Base-by-base conservation (phyloP, 148 eudicot species). In the Pouteria glomerata region DNA sequence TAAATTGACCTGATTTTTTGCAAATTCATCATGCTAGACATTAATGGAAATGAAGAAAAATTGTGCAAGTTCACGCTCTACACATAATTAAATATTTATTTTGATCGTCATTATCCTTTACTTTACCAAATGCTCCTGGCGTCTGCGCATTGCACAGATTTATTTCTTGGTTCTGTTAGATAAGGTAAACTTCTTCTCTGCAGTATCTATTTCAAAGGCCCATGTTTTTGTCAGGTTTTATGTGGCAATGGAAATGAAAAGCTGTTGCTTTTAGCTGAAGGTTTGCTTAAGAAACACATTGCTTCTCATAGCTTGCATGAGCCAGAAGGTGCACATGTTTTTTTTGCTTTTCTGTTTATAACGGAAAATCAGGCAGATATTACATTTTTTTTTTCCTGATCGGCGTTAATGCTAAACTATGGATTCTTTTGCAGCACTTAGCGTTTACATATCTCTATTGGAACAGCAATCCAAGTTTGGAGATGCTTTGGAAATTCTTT, bases 231-330 rank as follows among this genome's bases (percentile, higher is more conserved):
- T 79, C 69, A 91, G 97, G 97, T 89, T 63, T 82, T 81, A 58
- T 89, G 85, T 80, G 93, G 97, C 60, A 81, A 85, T 58, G 97
- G 93, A 26, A 96, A 84, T 72, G 86, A 85, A 35, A 95, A 91
- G 76, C 75, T 95, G 76, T 81, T 91, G 45, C 86, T 77, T 13
- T 77, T 95, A 77, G 98, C 98, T 63, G 98, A 95, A 84, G 97
- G 90, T 59, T 85, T 91, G 75, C 86, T 95, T 47, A 65, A 65
- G 48, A 65, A 65, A 35, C 69, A 65, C 76, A 91, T 95, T 80
- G 81, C 81, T 66, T 79, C 70, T 57, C 77, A 74, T 66, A 74
- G 96, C 77, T 83, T 95, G 84, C 97, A 95, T 74, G 98, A 95
- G 78, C 97, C 98, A 31, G 98, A 91, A 91, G 98, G 98, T 94